A percentile compares a stretch with the other conserved stretches of the same genome.
phyloP scores from a whole-genome alignment of 768 basidiomycete species.

The Russula brevipes region DNA sequence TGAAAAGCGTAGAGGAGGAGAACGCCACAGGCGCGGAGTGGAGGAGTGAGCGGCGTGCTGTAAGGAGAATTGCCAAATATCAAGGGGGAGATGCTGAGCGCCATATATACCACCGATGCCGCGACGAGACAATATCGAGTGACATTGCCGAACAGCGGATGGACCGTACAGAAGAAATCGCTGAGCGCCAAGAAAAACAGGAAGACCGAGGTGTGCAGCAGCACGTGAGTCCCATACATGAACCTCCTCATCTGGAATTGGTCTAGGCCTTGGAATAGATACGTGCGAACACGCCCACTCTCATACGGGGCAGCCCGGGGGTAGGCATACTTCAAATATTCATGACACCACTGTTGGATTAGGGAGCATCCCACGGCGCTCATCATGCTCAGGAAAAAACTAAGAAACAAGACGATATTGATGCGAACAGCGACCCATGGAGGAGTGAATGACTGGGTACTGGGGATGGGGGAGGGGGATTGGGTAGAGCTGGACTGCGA shows the following conservation, averaged over 20 bases:
- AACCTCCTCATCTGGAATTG: conserved; percentile 10
- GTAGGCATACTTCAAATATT: conserved; percentile 3
- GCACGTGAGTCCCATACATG: conserved; percentile 9
- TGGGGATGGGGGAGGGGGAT: too few species aligned
- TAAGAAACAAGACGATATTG: conserved; percentile 16
- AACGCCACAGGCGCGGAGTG: not conserved
- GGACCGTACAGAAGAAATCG: conserved; percentile 6
- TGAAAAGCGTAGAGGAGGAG: not conserved
- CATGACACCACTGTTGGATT: conserved; percentile 21
- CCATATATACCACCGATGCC: not conserved
- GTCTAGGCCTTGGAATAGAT: conserved; percentile 6
- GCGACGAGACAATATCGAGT: not conserved
- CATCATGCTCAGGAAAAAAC: conserved; percentile 15
- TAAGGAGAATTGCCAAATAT: conserved; percentile 11
- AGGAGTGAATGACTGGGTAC: not conserved
- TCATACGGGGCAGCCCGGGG: conserved; percentile 6
- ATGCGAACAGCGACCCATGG: conserved; percentile 4
- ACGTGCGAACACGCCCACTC: conserved; percentile 14
- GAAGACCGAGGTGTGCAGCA: conserved; percentile 14
- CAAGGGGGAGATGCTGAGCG: conserved; percentile 16
- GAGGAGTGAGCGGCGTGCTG: conserved; percentile 14
- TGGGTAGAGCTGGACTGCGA: too few species aligned
- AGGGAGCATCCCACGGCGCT: conserved; percentile 16
- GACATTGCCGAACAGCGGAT: not conserved
- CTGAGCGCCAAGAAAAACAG: conserved; percentile 16